phyloP scores from a whole-genome alignment of 768 basidiomycete genomes.

The Wakefieldia striispora region DNA sequence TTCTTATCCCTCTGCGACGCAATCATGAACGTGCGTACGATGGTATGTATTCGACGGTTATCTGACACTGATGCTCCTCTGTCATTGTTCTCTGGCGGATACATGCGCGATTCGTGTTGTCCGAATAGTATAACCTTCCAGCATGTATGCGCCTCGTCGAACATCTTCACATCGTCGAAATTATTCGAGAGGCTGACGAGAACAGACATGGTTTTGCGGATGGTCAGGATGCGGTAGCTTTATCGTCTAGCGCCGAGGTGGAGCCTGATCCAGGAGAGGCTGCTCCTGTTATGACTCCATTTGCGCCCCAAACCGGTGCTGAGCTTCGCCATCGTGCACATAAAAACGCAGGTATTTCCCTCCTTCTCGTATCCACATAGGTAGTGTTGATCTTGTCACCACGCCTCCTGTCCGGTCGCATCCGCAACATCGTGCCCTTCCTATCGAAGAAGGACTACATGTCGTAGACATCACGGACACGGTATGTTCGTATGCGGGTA shows the following conservation, averaged over 20 bases:
- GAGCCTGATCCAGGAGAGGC: neutral
- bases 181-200: slow-evolving; percentile 63
- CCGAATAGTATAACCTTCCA: slow-evolving; percentile 64
- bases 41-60: neutral
- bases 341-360: slow-evolving; percentile 6
- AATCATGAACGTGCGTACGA: slow-evolving; percentile 56
- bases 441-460: slow-evolving; percentile 18
- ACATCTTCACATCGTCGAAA: slow-evolving; percentile 67
- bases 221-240: neutral
- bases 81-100: slow-evolving; percentile 2
- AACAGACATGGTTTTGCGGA: slow-evolving; percentile 45
- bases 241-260: neutral
- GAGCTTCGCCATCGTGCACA: neutral
- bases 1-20: slow-evolving; percentile 75
- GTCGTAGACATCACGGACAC: slow-evolving; percentile 19
- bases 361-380: neutral
- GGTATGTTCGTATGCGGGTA: slow-evolving; percentile 19
- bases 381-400: neutral
- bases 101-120: slow-evolving; percentile 8
- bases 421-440: neutral
- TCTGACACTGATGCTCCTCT: neutral
- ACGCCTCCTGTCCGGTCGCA: neutral
- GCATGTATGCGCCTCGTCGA: slow-evolving; percentile 73
- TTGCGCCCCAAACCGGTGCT: neutral
- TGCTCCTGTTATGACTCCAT: no score